These are phyloP conservation scores for Acanthamoeba royreba DNA, from an alignment of 208 protist genomes.

Conservation along the genomic window DNA sequence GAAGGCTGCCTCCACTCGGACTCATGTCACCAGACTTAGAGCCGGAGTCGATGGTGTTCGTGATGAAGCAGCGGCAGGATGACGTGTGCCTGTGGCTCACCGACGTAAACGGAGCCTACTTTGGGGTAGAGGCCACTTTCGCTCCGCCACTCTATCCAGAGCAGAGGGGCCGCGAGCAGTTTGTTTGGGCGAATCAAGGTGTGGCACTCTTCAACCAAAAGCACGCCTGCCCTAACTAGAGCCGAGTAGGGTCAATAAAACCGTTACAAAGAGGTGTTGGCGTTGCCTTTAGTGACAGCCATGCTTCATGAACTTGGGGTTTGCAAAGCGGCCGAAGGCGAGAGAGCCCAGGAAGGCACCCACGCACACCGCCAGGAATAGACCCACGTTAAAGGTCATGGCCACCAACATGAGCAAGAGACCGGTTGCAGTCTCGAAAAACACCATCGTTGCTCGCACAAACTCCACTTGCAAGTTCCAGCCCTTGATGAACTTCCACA, in stretches of 20 bases:
- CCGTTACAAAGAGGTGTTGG: too few species aligned
- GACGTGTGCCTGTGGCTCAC: neutral
- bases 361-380: neutral
- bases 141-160: neutral
- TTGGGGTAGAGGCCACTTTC: neutral
- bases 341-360: neutral
- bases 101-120: neutral
- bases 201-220: neutral
- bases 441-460: neutral
- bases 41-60: neutral
- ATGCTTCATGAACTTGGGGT: neutral
- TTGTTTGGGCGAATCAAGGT: neutral
- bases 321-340: neutral
- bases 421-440: neutral
- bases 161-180: neutral
- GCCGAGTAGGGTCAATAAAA: neutral
- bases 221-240: neutral
- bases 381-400: constrained; percentile 36
- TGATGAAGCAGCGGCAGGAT: neutral
- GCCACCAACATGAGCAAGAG: constrained; percentile 38
- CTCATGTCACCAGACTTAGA: neutral
- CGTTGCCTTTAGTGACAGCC: neutral
- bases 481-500: neutral
- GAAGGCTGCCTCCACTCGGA: neutral
- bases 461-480: neutral